Base-by-base conservation (phyloP, 495 filamentous ascomycete genomes). In the Lasiosphaeria hispida region DNA sequence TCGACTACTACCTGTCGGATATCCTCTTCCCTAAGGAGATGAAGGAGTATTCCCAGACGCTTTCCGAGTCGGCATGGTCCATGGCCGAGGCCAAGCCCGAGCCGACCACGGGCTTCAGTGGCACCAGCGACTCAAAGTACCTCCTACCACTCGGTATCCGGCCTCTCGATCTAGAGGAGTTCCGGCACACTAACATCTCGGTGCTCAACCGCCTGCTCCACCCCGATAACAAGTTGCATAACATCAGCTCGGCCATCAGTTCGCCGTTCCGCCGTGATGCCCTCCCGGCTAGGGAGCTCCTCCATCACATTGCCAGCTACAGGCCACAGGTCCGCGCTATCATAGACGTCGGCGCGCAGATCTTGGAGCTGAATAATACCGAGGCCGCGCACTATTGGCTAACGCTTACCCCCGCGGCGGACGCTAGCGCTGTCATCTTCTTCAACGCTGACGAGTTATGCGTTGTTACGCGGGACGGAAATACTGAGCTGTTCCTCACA, bases 261-360 rank as follows among this genome's bases (percentile, higher is more conserved):
- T 30, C 23, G 5, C 23, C 23, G 23, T 41, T 40, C 17, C 49
- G 60, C 0, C 30, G 18, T 1, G 58, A 35, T 3, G 18, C 6
- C 1, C 55, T 67, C 2, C 57, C 74, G 43, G 77, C 80, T 1
- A 63, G 78, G 9, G 37, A 48, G 5, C 58, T 87, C 0, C 60
- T 88, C 0, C 42, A 74, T 6, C 68, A 70, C 42, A 72, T 84
- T 0, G 62, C 63, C 4, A 43, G 19, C 4, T 64, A 80, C 39
- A 33, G 72, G 1, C 75, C 71, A 0, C 72, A 72, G 0, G 64
- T 73, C 1, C 74, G 71, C 18, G 84, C 89, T 0, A 80, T 91
- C n/a, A 71, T 90, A 1, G 86, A 91, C 64, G 85, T 86, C 4
- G 86, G 87, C 3, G 87, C 87, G 1, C 86, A 88, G 59, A 81